Percentiles rank a stretch among this genome's conserved stretches.
Conservation (phyloP, 495 filamentous ascomycete species). For the Peziza echinospora region DNA sequence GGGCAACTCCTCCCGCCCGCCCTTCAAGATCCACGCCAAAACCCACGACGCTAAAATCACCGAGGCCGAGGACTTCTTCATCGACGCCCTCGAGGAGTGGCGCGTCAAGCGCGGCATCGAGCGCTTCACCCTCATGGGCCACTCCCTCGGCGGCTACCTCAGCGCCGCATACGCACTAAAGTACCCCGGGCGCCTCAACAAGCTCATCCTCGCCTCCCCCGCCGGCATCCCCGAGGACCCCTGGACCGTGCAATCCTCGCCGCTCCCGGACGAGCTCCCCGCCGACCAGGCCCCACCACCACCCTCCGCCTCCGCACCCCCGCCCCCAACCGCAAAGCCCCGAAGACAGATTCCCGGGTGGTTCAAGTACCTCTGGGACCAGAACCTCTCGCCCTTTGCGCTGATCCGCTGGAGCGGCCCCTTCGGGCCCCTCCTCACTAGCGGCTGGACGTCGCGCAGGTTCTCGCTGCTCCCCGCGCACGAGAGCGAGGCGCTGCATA, state of each 20-base stretch:
- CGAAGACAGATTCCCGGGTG: conserved; percentile 53
- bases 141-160: conserved; percentile 86
- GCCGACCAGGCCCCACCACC: not conserved
- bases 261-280: conserved; percentile 32
- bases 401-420: conserved; percentile 80
- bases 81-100: conserved; percentile 94
- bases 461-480: conserved; percentile 70
- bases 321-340: conserved; percentile 10
- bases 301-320: not conserved
- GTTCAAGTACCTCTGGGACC: conserved; percentile 86
- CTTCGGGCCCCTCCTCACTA: conserved; percentile 72
- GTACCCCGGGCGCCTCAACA: conserved; percentile 82
- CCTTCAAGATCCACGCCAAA: conserved; percentile 65
- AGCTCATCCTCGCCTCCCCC: conserved; percentile 81
- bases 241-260: conserved; percentile 51
- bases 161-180: conserved; percentile 87
- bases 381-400: conserved; percentile 87
- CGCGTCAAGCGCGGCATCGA: conserved; percentile 70
- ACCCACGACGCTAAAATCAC: conserved; percentile 58
- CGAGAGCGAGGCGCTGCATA: conserved; percentile 67
- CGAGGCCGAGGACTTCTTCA: conserved; percentile 89
- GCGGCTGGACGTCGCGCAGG: conserved; percentile 79
- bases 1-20: conserved; percentile 68
- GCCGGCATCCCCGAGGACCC: conserved; percentile 93
- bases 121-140: conserved; percentile 69